Percentiles rank a stretch among this genome's conserved stretches.
Evolutionary conservation across 2,329 filamentous ascomycete species (phyloP).

Genomic region (Botrytis medusae): DNA sequence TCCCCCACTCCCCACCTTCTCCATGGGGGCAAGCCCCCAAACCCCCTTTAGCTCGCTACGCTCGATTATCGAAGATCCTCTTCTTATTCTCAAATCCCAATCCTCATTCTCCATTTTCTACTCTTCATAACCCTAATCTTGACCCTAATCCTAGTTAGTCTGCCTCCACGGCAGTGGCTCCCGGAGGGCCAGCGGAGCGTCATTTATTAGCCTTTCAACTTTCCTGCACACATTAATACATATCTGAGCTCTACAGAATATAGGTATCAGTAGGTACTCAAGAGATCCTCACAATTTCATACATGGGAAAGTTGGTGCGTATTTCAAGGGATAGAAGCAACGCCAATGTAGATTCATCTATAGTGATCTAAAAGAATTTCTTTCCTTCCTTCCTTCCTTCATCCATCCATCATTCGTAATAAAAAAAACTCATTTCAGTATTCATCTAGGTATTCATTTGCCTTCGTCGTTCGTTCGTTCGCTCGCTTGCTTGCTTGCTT

Average conservation of each 20-base stretch:
- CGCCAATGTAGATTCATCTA: conserved; percentile 13
- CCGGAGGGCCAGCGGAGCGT: conserved; percentile 5
- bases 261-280: not conserved
- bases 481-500: not conserved
- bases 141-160: not conserved
- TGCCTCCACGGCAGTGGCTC: not conserved
- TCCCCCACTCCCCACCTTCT: not conserved
- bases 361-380: not conserved
- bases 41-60: not conserved
- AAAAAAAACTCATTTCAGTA: not conserved
- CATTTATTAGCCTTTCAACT: not conserved
- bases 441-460: conserved; percentile 5
- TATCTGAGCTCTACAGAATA: not conserved
- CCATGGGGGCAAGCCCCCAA: not conserved
- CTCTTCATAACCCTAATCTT: not conserved
- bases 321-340: not conserved
- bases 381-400: not conserved
- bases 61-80: not conserved
- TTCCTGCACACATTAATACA: not conserved
- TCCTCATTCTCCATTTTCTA: not conserved
- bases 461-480: not conserved
- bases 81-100: not conserved
- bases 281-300: not conserved
- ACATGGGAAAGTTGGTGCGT: too few species aligned
- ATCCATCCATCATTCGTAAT: conserved; percentile 17